Evolutionary conservation across 108 stramenopile species (phyloP), one percentile per base, ranked within the genome.

Genomic region (Parmales sp.): DNA sequence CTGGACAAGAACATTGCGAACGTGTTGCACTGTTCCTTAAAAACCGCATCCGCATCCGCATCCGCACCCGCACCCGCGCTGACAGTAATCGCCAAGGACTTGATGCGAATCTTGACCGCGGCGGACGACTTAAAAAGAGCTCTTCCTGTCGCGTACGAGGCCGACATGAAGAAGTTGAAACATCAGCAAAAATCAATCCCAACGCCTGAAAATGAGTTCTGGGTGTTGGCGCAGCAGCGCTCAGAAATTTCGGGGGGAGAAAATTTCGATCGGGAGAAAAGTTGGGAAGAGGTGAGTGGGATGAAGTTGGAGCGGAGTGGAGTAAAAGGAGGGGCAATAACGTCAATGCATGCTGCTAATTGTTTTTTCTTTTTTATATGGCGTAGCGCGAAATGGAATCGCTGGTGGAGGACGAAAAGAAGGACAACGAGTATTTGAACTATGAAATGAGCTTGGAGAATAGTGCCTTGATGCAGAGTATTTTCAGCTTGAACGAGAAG

Each of bases 121-220:
- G 54, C 54, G 26, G 54, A 60, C 16, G 54, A 60, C 28, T 34
- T 60, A 13, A 60, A 60, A 34, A 26, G 54, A 20, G 54, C 28
- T 13, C 13, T 60, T 11, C 54, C 54, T 11, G 54, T 19, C 25
- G 54, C 54, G 9, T 60, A 34, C 16, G 26, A 3, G 25, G 54
- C 3, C 16, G 54, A 60, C 16, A 19, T 60, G 2, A 29, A 26
- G 54, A 60, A 31, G 28, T 34, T 23, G 29, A 60, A 34, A 20
- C 29, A 60, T 13, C n/a, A n/a, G n/a, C n/a, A n/a, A n/a, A n/a
- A n/a, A n/a, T n/a, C n/a, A n/a, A n/a, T n/a, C n/a, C n/a, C n/a
- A n/a, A n/a, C n/a, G n/a, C n/a, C n/a, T n/a, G n/a, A n/a, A n/a
- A n/a, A n/a, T n/a, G n/a, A n/a, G n/a, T n/a, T n/a, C n/a, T n/a